Conservation (phyloP, 2,329 filamentous ascomycete species). For the Xylariaceae sp. region DNA sequence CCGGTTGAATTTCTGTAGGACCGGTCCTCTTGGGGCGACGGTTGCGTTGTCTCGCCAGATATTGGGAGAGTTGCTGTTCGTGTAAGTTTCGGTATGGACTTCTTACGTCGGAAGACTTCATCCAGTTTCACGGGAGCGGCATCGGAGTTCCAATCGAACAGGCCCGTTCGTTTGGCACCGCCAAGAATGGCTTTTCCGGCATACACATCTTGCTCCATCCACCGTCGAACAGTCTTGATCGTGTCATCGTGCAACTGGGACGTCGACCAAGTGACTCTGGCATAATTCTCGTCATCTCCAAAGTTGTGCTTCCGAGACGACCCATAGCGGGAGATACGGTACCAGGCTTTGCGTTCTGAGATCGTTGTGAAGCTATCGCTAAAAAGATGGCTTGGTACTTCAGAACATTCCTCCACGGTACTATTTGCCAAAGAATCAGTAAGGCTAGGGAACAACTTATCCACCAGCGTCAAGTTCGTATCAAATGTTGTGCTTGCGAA, state of each 20-base stretch:
- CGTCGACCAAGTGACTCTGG: constrained; percentile 52
- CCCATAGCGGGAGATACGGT: constrained; percentile 56
- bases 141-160: constrained; percentile 58
- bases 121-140: constrained; percentile 47
- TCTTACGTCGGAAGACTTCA: constrained; percentile 38
- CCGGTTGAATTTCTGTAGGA: constrained; percentile 22
- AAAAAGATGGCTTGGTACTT: constrained; percentile 44
- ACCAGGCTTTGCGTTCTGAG: constrained; percentile 60
- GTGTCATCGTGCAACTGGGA: constrained; percentile 50
- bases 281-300: constrained; percentile 56
- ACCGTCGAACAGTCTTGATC: constrained; percentile 55
- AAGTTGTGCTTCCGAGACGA: constrained; percentile 52
- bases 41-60: constrained; percentile 5
- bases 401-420: constrained; percentile 15
- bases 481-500: constrained; percentile 29
- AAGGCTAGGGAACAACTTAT: constrained; percentile 33
- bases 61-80: constrained; percentile 27
- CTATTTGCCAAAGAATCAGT: constrained; percentile 5
- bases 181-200: constrained; percentile 45
- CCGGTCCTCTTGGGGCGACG: neutral
- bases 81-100: constrained; percentile 23
- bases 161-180: constrained; percentile 40
- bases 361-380: constrained; percentile 49
- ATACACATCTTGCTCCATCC: constrained; percentile 62
- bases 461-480: constrained; percentile 21